Base-by-base conservation (phyloP, 371 early-diverging fungal genomes). In the Apophysomyces ossiformis region DNA sequence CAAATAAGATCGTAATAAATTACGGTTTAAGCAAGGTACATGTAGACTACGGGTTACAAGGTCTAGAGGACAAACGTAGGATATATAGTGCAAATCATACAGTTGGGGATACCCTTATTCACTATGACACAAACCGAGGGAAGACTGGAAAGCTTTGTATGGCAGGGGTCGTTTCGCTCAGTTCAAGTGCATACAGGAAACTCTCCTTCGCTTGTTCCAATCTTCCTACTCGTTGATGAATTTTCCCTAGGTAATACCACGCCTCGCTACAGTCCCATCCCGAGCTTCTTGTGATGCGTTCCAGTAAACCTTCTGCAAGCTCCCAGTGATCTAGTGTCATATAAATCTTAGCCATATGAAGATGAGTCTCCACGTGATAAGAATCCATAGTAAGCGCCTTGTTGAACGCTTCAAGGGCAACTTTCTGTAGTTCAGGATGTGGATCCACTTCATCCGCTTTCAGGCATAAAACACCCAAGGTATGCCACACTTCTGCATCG, bases 401-500 rank as follows among this genome's bases (percentile, higher is more conserved):
- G n/a, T 81, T 71, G 56, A 80, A 81, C 16, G 82, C 75, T 8
- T 79, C 74, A 5, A 75, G 59, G 0, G 85, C 85, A 5, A 75
- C 70, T 12, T 71, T 69, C 1, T 59, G 58, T 63, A 74, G 45
- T 15, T 74, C 72, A 4, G 47, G 60, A 60, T 21, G 41, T 18
- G 41, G 44, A 37, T 21, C 63, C 8, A 58, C 44, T 9, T 61
- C 45, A 5, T 68, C 62, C 39, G 82, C 82, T 13, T 70, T 72
- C 4, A 82, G 44, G 15, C 76, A 74, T 26, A 87, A 66, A 7
- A 79, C 63, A 7, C 87, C 89, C 3, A 87, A 63, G 67, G 85
- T 84, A 60, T 81, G 77, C 88, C 89, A 90, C 1, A 87, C 83
- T 37, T 60, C 56, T 0, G 76, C 72, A 69, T 87, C 87, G 8